These are phyloP conservation scores for Ceratocystis huliohia DNA, from an alignment of 2,329 filamentous ascomycete genomes.

Conservation along the genomic window DNA sequence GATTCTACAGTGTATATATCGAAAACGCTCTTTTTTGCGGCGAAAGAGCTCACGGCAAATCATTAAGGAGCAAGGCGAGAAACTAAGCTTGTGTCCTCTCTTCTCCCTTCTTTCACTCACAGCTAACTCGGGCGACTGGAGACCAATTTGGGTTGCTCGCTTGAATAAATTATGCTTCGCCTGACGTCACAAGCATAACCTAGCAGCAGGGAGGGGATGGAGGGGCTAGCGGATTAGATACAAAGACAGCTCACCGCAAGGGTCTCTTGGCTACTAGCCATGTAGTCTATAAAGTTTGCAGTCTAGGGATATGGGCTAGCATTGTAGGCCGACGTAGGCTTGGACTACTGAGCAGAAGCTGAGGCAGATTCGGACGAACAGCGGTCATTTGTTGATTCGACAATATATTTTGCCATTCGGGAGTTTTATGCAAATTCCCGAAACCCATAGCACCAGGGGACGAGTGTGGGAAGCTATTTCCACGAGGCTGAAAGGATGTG, in stretches of 20 bases:
- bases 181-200: constrained; percentile 3
- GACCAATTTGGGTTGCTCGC: background rate
- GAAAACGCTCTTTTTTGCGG: background rate
- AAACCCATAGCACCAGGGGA: no score
- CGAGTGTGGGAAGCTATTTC: no score
- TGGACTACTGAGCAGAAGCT: no score
- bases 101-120: background rate
- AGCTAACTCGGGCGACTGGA: background rate
- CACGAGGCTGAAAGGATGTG: no score
- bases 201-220: background rate
- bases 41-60: background rate
- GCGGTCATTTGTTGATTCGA: no score
- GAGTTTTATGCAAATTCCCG: no score
- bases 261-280: background rate
- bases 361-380: no score
- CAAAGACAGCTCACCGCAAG: background rate
- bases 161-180: background rate
- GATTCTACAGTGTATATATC: no score
- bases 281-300: background rate
- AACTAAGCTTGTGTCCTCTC: constrained; percentile 2
- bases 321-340: no score
- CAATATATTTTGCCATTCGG: no score
- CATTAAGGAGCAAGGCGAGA: background rate
- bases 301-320: no score
- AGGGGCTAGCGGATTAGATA: background rate